Evolutionary conservation across 257 asterid species (phyloP).

Genomic region (Henckelia pumila): DNA sequence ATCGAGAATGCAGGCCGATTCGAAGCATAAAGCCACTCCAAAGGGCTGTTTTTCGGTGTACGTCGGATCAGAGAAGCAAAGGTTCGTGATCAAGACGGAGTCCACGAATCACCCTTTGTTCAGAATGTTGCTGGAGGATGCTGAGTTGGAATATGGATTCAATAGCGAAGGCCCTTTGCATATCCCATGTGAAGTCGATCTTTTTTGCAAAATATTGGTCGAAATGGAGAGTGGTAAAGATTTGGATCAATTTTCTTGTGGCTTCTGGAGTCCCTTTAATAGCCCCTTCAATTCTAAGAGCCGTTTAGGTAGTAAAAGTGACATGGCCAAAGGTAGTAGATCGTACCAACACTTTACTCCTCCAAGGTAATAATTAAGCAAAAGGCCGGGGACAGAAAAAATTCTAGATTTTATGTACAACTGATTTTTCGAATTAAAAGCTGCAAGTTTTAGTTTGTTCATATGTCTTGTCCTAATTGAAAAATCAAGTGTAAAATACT

Average conservation of each 20-base stretch:
- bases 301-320: conserved; percentile 12
- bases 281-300: conserved; percentile 28
- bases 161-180: conserved; percentile 47
- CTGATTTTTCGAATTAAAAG: no score
- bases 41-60: conserved; percentile 60
- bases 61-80: conserved; percentile 56
- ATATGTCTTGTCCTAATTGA: no score
- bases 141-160: conserved; percentile 67
- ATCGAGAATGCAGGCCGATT: no score
- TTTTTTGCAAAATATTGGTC: conserved; percentile 42
- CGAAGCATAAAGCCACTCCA: conserved; percentile 27
- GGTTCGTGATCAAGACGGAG: conserved; percentile 54
- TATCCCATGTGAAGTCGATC: conserved; percentile 60
- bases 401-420: no score
- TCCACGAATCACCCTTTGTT: conserved; percentile 58
- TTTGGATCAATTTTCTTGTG: background rate
- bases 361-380: no score
- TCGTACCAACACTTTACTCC: conserved; percentile 32
- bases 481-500: no score
- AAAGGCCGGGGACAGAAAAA: no score
- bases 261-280: conserved; percentile 31
- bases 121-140: conserved; percentile 70
- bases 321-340: conserved; percentile 20
- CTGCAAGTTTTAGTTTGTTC: no score
- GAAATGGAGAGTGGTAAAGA: conserved; percentile 40